Base-by-base conservation (phyloP, 2,329 filamentous ascomycete genomes). In the Trichoderma sp. region DNA sequence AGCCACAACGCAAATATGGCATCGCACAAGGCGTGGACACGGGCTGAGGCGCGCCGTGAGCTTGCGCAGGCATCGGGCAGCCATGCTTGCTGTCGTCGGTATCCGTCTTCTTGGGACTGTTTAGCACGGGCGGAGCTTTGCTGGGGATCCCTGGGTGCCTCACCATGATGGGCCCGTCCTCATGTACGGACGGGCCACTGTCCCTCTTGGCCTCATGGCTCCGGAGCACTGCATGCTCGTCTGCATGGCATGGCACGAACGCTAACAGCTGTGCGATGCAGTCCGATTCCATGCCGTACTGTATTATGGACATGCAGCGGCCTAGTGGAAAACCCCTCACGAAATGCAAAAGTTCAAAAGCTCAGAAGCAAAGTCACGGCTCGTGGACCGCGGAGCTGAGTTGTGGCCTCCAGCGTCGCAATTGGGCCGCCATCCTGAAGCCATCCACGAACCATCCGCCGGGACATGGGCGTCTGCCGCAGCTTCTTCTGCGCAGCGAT, bases 121-220 rank as follows among this genome's bases (percentile, higher is more conserved):
- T 59, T 32, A 66, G 54, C 64, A 66, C 4, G 39, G 51, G 64
- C 64, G 54, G 54, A 59, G 64, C 54, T 51, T 49, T 5, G 37
- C 64, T 59, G 52, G 64, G 64, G 64, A 66, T 66, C 54, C 64
- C 64, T 66, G 64, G 28, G 39, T 66, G 64, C 64, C 26, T 66
- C 64, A 66, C 54, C 64, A 66, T 51, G 64, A 59, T 66, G 52
- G 64, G 34, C 54, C 43, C 49, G 11, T 10, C 37, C 49, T 49
- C 60, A 30, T 55, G 39, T 43, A 43, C 18, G 49, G 32, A 63
- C 49, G 46, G 59, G 49, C 60, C 60, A 30, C 49, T 55, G 49
- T 21, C 46, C 54, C 16, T 58, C 54, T 59, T 66, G 64, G 54
- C 54, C 59, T 66, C 54, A 58, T 49, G 64, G 46, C 59, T 63